Percentiles rank a stretch among this genome's conserved stretches.
Evolutionary conservation across 306 rosid genomes (phyloP).

Genomic region (Astragalus membranaceus): DNA sequence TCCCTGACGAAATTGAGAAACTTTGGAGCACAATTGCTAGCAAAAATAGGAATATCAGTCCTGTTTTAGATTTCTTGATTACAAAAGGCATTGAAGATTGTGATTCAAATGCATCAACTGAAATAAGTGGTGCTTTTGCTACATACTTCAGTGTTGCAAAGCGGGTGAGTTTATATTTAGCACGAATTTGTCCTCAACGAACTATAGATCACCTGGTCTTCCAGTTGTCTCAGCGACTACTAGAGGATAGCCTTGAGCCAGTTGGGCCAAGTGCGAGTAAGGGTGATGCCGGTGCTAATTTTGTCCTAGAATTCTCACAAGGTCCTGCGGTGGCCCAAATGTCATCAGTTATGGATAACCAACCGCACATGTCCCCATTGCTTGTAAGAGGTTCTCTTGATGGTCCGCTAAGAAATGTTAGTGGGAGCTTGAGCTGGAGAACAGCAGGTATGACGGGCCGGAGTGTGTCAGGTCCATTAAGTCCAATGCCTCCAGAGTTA

Average conservation of each 20-base stretch:
- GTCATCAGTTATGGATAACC: conserved; percentile 81
- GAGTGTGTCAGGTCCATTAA: conserved; percentile 92
- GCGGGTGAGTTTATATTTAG: conserved; percentile 90
- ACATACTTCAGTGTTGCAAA: conserved; percentile 98
- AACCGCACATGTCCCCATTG: conserved; percentile 98
- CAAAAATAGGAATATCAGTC: conserved; percentile 95
- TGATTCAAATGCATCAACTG: conserved; percentile 97
- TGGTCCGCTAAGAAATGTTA: conserved; percentile 94
- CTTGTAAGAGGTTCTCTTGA: conserved; percentile 99
- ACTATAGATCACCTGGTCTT: conserved; percentile 97
- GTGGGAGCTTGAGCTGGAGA: conserved; percentile 99
- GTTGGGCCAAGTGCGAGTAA: conserved; percentile 53
- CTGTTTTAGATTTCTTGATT: conserved; percentile 97
- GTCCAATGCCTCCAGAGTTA: conserved; percentile 97
- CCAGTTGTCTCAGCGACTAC: conserved; percentile 89
- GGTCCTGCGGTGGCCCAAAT: conserved; percentile 90
- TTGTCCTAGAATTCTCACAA: conserved; percentile 94
- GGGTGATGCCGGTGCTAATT: conserved; percentile 68
- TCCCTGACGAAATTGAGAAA: conserved; percentile 99
- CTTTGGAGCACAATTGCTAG: conserved; percentile 99
- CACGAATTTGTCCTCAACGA: conserved; percentile 96
- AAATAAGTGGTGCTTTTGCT: conserved; percentile 98
- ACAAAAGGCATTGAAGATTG: conserved; percentile 99
- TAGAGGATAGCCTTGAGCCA: conserved; percentile 90
- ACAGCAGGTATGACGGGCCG: conserved; percentile 93